Percentiles rank a stretch among this genome's conserved stretches.
Conservation (phyloP, 129 eudicot genomes). For the Flaveria trinervia region DNA sequence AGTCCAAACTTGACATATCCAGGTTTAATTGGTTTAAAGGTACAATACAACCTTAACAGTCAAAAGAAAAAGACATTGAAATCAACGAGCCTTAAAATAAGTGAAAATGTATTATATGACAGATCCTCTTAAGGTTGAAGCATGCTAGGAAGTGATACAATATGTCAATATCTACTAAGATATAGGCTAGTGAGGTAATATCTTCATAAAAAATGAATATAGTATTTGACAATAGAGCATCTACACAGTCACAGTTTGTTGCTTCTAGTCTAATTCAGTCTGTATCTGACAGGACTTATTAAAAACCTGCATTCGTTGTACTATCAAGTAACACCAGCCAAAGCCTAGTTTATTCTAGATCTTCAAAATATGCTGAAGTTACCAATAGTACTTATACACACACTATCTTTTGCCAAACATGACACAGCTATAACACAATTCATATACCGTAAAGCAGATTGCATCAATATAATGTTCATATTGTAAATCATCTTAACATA, state of each 20-base stretch:
- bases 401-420: not conserved
- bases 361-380: not conserved
- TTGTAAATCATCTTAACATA: not conserved
- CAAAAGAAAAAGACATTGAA: not conserved
- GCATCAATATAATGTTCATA: conserved; percentile 18
- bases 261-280: conserved; percentile 1
- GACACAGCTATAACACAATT: not conserved
- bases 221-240: conserved; percentile 3
- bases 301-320: not conserved
- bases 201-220: not conserved
- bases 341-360: not conserved
- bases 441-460: conserved; percentile 14
- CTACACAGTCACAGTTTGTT: not conserved
- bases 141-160: not conserved
- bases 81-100: conserved; percentile 3
- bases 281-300: not conserved
- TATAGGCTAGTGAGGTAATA: not conserved
- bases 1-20: not conserved
- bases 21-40: not conserved
- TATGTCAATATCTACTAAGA: not conserved
- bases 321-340: not conserved
- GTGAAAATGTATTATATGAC: not conserved
- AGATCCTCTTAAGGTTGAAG: not conserved
- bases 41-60: not conserved
- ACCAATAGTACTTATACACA: not conserved